Conservation (phyloP, 208 protist genomes). For the Trypanosomatidae sp. region DNA sequence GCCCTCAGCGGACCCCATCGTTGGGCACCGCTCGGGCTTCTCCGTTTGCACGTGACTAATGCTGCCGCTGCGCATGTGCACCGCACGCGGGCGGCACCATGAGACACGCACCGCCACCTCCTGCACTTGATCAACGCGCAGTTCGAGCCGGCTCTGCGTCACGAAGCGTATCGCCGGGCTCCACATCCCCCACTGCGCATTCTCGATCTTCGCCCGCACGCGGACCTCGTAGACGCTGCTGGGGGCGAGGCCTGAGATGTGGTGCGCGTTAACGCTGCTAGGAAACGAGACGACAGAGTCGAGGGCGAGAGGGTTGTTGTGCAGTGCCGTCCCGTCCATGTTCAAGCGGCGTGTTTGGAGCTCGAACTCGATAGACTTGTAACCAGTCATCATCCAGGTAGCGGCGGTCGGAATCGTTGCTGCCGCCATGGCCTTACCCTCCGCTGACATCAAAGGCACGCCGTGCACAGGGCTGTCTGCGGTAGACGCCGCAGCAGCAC, state of each 20-base stretch:
- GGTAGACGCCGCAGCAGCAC: slow-evolving; percentile 15
- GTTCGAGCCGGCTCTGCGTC: slow-evolving; percentile 73
- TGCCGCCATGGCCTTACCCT: neutral
- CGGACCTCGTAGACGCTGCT: slow-evolving; percentile 88
- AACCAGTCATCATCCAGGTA: slow-evolving; percentile 15
- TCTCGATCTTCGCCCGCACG: slow-evolving; percentile 68
- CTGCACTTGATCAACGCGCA: slow-evolving; percentile 76
- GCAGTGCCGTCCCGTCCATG: slow-evolving; percentile 43
- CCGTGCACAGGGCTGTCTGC: neutral
- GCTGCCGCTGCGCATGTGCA: slow-evolving; percentile 27
- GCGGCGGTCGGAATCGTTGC: slow-evolving; percentile 16
- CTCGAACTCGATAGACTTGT: slow-evolving; percentile 65
- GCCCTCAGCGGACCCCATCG: neutral
- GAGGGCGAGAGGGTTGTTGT: slow-evolving; percentile 57
- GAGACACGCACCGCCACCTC: slow-evolving; percentile 63
- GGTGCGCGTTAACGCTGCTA: slow-evolving; percentile 40
- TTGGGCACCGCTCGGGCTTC: neutral
- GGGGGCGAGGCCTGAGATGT: slow-evolving; percentile 68
- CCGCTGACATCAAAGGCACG: neutral
- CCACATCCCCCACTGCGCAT: slow-evolving; percentile 85
- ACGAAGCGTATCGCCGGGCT: slow-evolving; percentile 78
- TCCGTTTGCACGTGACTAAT: neutral
- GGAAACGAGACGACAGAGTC: slow-evolving; percentile 58
- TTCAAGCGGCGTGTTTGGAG: slow-evolving; percentile 68
- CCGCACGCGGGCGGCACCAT: slow-evolving; percentile 71